These are phyloP conservation scores for Salisapilia sapeloensis DNA, from an alignment of 352 stramenopile species.

Conservation along the genomic window DNA sequence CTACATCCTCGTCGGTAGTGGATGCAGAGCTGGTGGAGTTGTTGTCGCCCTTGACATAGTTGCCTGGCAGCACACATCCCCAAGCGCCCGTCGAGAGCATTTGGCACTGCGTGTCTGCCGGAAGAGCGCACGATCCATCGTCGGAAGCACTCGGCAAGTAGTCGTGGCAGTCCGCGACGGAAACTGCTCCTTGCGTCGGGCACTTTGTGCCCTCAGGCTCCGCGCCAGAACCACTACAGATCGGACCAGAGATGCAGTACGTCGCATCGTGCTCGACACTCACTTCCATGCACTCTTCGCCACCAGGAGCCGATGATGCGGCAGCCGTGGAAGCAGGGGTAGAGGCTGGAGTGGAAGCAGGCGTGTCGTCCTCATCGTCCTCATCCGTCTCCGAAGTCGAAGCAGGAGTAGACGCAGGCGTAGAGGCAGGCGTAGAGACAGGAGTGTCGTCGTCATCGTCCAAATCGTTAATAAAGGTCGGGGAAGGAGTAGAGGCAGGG, in stretches of 20 bases:
- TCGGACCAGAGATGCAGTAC: slow-evolving; percentile 20
- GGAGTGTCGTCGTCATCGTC: too few relatives aligned
- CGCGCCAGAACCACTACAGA: slow-evolving; percentile 19
- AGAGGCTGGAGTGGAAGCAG: background rate
- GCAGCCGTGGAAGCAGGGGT: background rate
- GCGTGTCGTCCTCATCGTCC: too few relatives aligned
- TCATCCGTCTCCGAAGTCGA: too few relatives aligned
- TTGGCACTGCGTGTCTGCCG: slow-evolving; percentile 21
- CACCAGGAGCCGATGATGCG: too few relatives aligned
- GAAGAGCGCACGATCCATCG: slow-evolving; percentile 24
- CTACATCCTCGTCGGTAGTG: too few relatives aligned
- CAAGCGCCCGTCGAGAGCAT: slow-evolving; percentile 54
- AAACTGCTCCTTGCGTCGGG: slow-evolving; percentile 12
- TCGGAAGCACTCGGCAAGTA: slow-evolving; percentile 33
- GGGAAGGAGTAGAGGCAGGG: too few relatives aligned
- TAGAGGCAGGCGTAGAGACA: too few relatives aligned
- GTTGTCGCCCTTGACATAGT: background rate
- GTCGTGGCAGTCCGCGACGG: slow-evolving; percentile 13
- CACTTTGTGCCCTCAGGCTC: slow-evolving; percentile 11
- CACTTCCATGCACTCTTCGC: slow-evolving; percentile 17
- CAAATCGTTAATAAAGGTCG: too few relatives aligned
- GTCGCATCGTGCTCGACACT: slow-evolving; percentile 18
- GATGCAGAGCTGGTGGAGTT: background rate
- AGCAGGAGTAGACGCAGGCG: too few relatives aligned
- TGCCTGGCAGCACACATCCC: slow-evolving; percentile 43